Conservation (phyloP, 805 yeast species). For the Yueomyces sinensis region DNA sequence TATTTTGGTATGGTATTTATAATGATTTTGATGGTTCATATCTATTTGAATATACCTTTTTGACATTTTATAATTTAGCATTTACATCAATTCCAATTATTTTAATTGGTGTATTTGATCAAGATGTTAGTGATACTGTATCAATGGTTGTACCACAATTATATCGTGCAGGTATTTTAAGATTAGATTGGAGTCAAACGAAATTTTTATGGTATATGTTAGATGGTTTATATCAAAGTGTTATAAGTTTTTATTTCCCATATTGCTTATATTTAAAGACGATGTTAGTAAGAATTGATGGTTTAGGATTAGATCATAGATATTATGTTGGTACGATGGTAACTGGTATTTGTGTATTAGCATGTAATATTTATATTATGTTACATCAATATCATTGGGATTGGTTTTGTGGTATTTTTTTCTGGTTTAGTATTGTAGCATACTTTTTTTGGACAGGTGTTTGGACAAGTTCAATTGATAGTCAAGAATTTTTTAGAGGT, state of each 20-base stretch:
- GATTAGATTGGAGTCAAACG: slow-evolving; percentile 57
- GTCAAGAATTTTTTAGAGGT: slow-evolving; percentile 55
- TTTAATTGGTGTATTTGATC: slow-evolving; percentile 66
- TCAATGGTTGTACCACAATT: slow-evolving; percentile 63
- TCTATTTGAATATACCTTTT: slow-evolving; percentile 62
- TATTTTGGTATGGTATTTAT: slow-evolving; percentile 72
- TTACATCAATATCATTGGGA: slow-evolving; percentile 73
- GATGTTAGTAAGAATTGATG: slow-evolving; percentile 36
- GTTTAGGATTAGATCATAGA: slow-evolving; percentile 54
- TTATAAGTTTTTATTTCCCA: slow-evolving; percentile 63
- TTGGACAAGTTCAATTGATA: slow-evolving; percentile 46
- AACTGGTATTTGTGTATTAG: slow-evolving; percentile 49
- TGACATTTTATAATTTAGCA: slow-evolving; percentile 74
- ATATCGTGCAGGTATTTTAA: slow-evolving; percentile 57
- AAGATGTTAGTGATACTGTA: slow-evolving; percentile 60
- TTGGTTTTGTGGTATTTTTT: slow-evolving; percentile 50
- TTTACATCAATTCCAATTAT: slow-evolving; percentile 75
- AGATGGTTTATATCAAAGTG: slow-evolving; percentile 72
- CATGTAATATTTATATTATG: slow-evolving; percentile 55
- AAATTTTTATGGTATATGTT: slow-evolving; percentile 64
- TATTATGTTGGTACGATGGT: slow-evolving; percentile 61
- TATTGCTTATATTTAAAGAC: slow-evolving; percentile 36
- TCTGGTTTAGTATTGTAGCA: slow-evolving; percentile 42
- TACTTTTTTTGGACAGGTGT: slow-evolving; percentile 72
- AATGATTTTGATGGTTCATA: slow-evolving; percentile 71